Percentiles rank a stretch among this genome's conserved stretches.
Evolutionary conservation across 2,329 filamentous ascomycete genomes (phyloP).

Genomic region (Ceratocystis papillata): DNA sequence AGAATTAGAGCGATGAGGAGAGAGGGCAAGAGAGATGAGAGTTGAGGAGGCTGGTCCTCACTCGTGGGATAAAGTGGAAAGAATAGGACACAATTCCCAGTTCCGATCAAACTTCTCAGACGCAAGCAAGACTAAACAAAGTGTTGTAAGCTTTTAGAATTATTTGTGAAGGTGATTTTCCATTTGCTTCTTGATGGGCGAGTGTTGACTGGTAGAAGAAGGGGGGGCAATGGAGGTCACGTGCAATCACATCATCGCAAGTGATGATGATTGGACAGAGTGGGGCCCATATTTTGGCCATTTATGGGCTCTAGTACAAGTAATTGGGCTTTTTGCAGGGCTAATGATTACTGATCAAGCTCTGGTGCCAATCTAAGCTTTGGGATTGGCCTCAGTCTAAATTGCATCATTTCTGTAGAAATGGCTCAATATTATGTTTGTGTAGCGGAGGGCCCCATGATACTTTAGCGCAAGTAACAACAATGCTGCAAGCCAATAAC

Average conservation of each 20-base stretch:
- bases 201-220: conserved; percentile 3
- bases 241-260: conserved; percentile 24
- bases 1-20: neutral
- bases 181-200: neutral
- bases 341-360: too few relatives aligned
- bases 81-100: conserved; percentile 23
- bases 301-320: neutral
- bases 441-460: neutral
- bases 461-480: neutral
- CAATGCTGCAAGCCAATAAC: too few relatives aligned
- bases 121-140: neutral
- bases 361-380: neutral
- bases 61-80: conserved; percentile 21
- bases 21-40: conserved; percentile 18
- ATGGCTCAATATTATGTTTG: neutral
- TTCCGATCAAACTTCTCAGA: conserved; percentile 5
- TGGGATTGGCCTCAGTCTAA: neutral
- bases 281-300: conserved; percentile 20
- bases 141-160: neutral
- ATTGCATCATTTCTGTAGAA: conserved; percentile 9
- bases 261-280: conserved; percentile 20
- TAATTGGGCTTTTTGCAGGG: too few relatives aligned
- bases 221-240: conserved; percentile 21
- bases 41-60: neutral
- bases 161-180: neutral